Evolutionary conservation across 371 early-diverging fungal species (phyloP).

Genomic region (Lichtheimia ramosa): DNA sequence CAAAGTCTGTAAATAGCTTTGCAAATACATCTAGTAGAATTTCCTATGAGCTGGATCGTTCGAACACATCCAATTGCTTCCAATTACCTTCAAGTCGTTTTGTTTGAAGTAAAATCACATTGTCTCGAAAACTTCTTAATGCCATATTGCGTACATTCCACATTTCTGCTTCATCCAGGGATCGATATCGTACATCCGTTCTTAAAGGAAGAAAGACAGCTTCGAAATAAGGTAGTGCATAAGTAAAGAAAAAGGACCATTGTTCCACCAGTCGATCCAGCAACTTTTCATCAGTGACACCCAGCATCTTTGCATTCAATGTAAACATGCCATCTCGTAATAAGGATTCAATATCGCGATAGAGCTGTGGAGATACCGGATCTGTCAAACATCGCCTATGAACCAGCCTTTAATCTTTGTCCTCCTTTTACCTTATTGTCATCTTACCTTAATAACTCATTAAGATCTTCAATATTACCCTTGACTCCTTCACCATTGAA

Average conservation of each 20-base stretch:
- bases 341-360: slow-evolving; percentile 62
- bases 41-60: no score
- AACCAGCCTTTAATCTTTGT: not conserved
- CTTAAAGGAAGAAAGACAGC: slow-evolving; percentile 83
- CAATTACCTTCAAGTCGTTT: slow-evolving; percentile 67
- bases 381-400: slow-evolving; percentile 64
- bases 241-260: slow-evolving; percentile 86
- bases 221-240: slow-evolving; percentile 83
- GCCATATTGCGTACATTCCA: slow-evolving; percentile 70
- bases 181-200: slow-evolving; percentile 48
- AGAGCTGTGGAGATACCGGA: slow-evolving; percentile 43
- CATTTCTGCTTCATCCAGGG: slow-evolving; percentile 44
- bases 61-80: not conserved
- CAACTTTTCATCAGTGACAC: slow-evolving; percentile 72
- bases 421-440: not conserved
- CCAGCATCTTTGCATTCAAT: slow-evolving; percentile 68
- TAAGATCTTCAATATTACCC: slow-evolving; percentile 81
- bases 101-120: slow-evolving; percentile 67
- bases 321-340: slow-evolving; percentile 74
- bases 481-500: slow-evolving; percentile 87
- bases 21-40: slow-evolving; percentile 63
- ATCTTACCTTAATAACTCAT: slow-evolving; percentile 72
- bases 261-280: slow-evolving; percentile 74
- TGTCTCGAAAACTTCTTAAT: slow-evolving; percentile 68
- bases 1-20: slow-evolving; percentile 67